Evolutionary conservation across 2,329 filamentous ascomycete species (phyloP).

Genomic region (Xylariaceae sp.): DNA sequence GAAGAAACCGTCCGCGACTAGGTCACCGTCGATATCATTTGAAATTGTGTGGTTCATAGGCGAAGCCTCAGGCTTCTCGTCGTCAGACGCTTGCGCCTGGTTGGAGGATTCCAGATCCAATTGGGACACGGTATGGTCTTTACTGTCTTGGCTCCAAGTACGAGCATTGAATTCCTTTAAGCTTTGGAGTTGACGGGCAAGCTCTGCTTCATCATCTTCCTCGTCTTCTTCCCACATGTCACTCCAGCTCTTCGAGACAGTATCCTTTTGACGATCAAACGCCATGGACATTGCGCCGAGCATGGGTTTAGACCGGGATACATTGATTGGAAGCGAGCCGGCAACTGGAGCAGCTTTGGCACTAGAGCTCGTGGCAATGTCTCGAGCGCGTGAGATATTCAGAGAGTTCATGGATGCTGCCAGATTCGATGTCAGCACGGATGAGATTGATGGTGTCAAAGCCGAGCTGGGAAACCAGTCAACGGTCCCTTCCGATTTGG

Average conservation of each 20-base stretch:
- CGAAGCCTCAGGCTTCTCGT: conserved; percentile 40
- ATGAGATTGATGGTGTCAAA: conserved; percentile 78
- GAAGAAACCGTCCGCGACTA: conserved; percentile 68
- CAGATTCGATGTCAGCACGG: conserved; percentile 78
- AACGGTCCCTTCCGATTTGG: conserved; percentile 67
- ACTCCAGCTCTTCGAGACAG: conserved; percentile 97
- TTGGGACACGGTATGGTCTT: conserved; percentile 38
- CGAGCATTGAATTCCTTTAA: conserved; percentile 69
- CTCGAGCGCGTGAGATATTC: conserved; percentile 49
- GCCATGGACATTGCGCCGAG: conserved; percentile 72
- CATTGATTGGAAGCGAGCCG: conserved; percentile 73
- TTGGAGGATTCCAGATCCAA: conserved; percentile 45
- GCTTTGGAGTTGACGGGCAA: conserved; percentile 55
- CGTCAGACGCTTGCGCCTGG: conserved; percentile 40
- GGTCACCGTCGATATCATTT: conserved; percentile 60
- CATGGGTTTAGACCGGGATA: conserved; percentile 70
- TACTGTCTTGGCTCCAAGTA: conserved; percentile 77
- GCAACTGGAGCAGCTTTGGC: conserved; percentile 59
- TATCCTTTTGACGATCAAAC: conserved; percentile 73
- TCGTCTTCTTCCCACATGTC: conserved; percentile 94
- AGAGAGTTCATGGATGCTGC: conserved; percentile 78
- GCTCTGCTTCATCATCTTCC: conserved; percentile 71
- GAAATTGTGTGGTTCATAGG: conserved; percentile 36
- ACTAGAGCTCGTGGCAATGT: conserved; percentile 42
- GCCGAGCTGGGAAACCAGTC: conserved; percentile 78